phyloP scores from a whole-genome alignment of 495 filamentous ascomycete genomes.

The Aspergillus kassunensis region DNA sequence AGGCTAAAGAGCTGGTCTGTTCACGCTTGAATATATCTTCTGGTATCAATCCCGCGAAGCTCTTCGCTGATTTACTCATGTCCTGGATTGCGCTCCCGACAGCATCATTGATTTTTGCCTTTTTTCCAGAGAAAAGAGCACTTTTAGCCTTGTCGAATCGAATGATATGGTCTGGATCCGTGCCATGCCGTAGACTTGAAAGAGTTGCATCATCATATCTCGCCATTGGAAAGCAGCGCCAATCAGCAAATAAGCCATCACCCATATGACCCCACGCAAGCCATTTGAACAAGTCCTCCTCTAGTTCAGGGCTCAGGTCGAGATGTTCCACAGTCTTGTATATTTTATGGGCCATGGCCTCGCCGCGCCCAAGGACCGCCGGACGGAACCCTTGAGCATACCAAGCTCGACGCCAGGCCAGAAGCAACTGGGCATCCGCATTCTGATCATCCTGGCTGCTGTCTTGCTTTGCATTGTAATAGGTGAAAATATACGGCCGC shows the following conservation, averaged over 20 bases:
- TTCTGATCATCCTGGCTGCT: constrained; percentile 56
- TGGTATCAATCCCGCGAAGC: constrained; percentile 54
- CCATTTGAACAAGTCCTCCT: constrained; percentile 77
- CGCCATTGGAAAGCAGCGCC: constrained; percentile 82
- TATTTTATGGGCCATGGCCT: constrained; percentile 80
- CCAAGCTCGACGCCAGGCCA: constrained; percentile 90
- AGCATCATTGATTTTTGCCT: constrained; percentile 57
- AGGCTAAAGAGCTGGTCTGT: constrained; percentile 64
- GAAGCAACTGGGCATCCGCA: constrained; percentile 72
- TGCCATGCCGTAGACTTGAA: constrained; percentile 65
- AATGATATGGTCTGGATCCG: constrained; percentile 62
- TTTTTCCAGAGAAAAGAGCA: constrained; percentile 71
- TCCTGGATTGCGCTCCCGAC: constrained; percentile 63
- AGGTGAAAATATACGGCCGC: constrained; percentile 85
- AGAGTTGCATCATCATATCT: constrained; percentile 68
- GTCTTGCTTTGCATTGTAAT: constrained; percentile 69
- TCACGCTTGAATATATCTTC: constrained; percentile 61
- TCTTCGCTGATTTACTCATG: constrained; percentile 44
- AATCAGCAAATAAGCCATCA: constrained; percentile 76
- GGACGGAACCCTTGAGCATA: constrained; percentile 91
- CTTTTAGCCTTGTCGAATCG: constrained; percentile 69
- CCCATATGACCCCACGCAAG: constrained; percentile 92
- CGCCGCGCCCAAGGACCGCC: constrained; percentile 70
- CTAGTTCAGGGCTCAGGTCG: constrained; percentile 51
- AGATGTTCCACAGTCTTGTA: constrained; percentile 61